Evolutionary conservation across 176 grass and related monocot genomes (phyloP).

Genomic region (Zizania latifolia): DNA sequence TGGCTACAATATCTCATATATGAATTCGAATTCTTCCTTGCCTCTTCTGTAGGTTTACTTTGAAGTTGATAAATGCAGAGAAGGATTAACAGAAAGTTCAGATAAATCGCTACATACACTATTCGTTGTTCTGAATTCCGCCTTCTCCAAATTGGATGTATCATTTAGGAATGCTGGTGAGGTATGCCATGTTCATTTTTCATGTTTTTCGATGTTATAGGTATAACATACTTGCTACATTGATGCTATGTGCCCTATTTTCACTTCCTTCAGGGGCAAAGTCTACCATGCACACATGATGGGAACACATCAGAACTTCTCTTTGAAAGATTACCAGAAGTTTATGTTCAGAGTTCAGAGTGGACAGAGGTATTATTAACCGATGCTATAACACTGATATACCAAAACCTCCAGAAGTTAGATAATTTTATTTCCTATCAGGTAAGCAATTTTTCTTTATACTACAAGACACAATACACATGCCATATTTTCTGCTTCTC

Average conservation of each 20-base stretch:
- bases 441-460: slow-evolving; percentile 33
- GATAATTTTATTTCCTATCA: slow-evolving; percentile 48
- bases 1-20: not conserved
- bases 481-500: not conserved
- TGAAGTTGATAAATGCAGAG: slow-evolving; percentile 59
- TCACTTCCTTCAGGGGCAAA: slow-evolving; percentile 10
- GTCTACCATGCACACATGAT: slow-evolving; percentile 18
- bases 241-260: slow-evolving; percentile 5
- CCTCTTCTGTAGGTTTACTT: slow-evolving; percentile 58
- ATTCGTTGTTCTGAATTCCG: slow-evolving; percentile 49
- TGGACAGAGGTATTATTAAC: slow-evolving; percentile 54
- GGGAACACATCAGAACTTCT: slow-evolving; percentile 38
- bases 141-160: slow-evolving; percentile 68
- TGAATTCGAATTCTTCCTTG: slow-evolving; percentile 11
- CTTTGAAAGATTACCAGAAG: slow-evolving; percentile 60
- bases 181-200: slow-evolving; percentile 41
- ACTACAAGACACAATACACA: not conserved
- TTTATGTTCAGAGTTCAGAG: slow-evolving; percentile 44
- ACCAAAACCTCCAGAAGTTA: slow-evolving; percentile 71
- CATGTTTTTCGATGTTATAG: slow-evolving; percentile 5
- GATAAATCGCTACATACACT: slow-evolving; percentile 63
- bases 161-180: slow-evolving; percentile 43
- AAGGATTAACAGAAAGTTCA: slow-evolving; percentile 60
- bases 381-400: slow-evolving; percentile 57
- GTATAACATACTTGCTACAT: not conserved